Evolutionary conservation across 139 green algal species (phyloP), one percentile per base, ranked within the genome.

Genomic region (Chlamydomonas sp.): DNA sequence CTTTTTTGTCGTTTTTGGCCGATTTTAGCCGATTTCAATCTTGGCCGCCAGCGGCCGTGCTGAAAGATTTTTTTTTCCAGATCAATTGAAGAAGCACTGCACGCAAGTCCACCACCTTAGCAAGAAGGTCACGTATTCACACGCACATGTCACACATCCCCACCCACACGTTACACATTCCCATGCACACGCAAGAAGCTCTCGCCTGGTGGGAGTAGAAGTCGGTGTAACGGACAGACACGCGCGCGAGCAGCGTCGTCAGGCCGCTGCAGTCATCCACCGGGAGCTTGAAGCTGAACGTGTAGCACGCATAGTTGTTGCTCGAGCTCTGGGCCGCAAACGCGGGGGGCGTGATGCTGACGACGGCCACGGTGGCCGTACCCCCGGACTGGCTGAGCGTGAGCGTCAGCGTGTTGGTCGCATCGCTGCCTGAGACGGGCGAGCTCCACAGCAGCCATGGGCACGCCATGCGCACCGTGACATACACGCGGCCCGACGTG

Each of bases 151-250:
- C n/a, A n/a, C n/a, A n/a, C n/a, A n/a, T n/a, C n/a, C n/a, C n/a
- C n/a, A n/a, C n/a, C n/a, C n/a, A n/a, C n/a, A n/a, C n/a, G n/a
- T n/a, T n/a, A n/a, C n/a, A n/a, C n/a, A n/a, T n/a, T n/a, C n/a
- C n/a, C n/a, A n/a, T n/a, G n/a, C n/a, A n/a, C n/a, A n/a, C n/a
- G n/a, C n/a, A n/a, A n/a, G n/a, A n/a, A n/a, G n/a, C n/a, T n/a
- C n/a, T n/a, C n/a, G n/a, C n/a, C n/a, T 33, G 22, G 54, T 26
- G 30, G 54, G 24, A 36, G 54, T 64, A 64, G 54, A 64, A 64
- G 26, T 64, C 34, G 54, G 54, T 33, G 54, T 36, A 64, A 36
- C 54, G 54, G 8, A 64, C 54, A n/a, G n/a, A n/a, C n/a, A n/a
- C 54, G 8, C 54, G 22, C 24, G 54, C 54, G 8, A 64, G 54